These are phyloP conservation scores for Rosellinia necatrix DNA, from an alignment of 2,329 filamentous ascomycete species.

Conservation along the genomic window DNA sequence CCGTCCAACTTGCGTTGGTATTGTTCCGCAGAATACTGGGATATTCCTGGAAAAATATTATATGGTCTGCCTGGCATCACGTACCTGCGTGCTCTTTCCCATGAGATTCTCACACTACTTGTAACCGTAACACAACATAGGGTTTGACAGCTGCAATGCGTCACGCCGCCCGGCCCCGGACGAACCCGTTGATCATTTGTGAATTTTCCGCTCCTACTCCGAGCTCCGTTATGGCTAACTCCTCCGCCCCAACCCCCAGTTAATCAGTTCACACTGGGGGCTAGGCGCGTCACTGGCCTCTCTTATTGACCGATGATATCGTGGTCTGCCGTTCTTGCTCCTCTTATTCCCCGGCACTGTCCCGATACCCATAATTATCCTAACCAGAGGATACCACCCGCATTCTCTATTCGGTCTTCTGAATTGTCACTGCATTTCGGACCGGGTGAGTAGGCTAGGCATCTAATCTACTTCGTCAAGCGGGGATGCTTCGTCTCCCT, in stretches of 20 bases:
- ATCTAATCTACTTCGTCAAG: not conserved
- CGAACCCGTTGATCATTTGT: not conserved
- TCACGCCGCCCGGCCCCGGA: not conserved
- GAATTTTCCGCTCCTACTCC: not conserved
- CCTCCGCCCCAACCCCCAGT: not conserved
- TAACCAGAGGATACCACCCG: not conserved
- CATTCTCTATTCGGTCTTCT: not conserved
- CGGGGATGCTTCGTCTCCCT: not conserved
- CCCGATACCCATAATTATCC: not conserved
- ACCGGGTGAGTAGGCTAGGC: not conserved
- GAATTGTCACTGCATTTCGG: not conserved
- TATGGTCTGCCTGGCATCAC: not conserved
- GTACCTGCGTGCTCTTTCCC: constrained; percentile 15
- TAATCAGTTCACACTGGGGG: not conserved
- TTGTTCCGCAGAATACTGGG: not conserved
- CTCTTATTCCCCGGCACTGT: not conserved
- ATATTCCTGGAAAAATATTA: not conserved
- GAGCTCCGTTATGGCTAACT: not conserved
- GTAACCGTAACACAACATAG: constrained; percentile 1
- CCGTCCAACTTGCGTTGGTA: not conserved
- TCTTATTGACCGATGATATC: no score
- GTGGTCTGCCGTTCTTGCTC: no score
- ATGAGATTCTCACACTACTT: not conserved
- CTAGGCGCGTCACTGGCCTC: not conserved
- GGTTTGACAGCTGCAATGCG: constrained; percentile 6